Base-by-base conservation (phyloP, 805 yeast species). In the Wickerhamomyces canadensis region DNA sequence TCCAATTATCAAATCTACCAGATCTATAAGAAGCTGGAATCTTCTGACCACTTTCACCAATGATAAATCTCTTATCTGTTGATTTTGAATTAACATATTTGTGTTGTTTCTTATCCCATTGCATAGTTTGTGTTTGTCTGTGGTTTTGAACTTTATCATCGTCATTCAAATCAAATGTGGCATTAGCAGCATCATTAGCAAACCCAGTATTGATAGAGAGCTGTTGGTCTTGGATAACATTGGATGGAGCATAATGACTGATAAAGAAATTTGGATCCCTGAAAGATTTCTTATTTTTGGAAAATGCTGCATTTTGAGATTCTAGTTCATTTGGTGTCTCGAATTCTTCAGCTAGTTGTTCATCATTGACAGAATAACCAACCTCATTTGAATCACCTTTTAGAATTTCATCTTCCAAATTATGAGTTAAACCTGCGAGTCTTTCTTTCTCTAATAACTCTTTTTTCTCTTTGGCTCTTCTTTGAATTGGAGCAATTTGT, bases 1-100 rank as follows among this genome's bases (percentile, higher is more conserved):
- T 84, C 99, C 99, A 93, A 30, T 80, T 82, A 38, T 89, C 98
- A 54, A 78, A 93, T 47, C 86, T 78, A 32, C 99, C 99, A 3
- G 95, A 80, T 55, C 85, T 74, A 64, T 80, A 87, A 12, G 93
- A 73, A 1, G 98, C 98, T 6, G 98, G 96, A 34, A 93, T 77
- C 57, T 76, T 77, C 51, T 83, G 88, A 7, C 99, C 99, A 60
- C 86, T 81, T 60, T 93, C 99, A 44, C 98, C 95, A 46, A 87
- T 81, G 52, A 93, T 93, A 62, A 72, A 91, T 64, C 86, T 89
- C 62, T 81, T 76, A 54, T 86, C 95, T 16, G 80, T 67, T 45
- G 93, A 85, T 52, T 75, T 80, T 15, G 85, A 70, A 58, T 85
- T 85, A 55, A 89, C 74, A 61, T 85, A 91, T 47, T 87, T 87